Percentiles rank a stretch among this genome's conserved stretches.
These are phyloP conservation scores for Pilobolus umbonatus DNA, from an alignment of 192 early-diverging fungal genomes.

Conservation along the genomic window DNA sequence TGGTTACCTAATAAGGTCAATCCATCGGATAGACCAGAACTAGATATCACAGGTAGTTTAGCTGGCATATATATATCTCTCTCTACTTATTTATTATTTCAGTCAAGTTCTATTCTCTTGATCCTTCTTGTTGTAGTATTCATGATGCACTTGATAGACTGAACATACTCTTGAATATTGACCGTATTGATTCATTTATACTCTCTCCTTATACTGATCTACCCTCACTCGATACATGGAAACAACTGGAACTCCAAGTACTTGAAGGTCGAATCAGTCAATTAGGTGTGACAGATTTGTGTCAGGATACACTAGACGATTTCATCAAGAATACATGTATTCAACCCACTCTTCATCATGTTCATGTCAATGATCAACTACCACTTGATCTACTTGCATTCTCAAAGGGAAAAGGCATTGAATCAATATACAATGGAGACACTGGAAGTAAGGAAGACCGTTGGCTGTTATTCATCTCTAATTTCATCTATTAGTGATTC, in stretches of 20 bases:
- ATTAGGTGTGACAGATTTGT: slow-evolving; percentile 41
- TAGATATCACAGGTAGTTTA: too few species aligned
- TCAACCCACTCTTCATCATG: slow-evolving; percentile 38
- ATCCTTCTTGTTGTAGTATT: too few species aligned
- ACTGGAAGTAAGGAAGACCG: slow-evolving; percentile 23
- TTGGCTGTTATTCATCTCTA: too few species aligned
- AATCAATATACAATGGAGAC: slow-evolving; percentile 35
- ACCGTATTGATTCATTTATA: not conserved
- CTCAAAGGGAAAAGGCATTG: slow-evolving; percentile 33
- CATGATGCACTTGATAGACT: too few species aligned
- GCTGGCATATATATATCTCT: not conserved
- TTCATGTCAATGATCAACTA: slow-evolving; percentile 40
- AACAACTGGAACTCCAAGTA: slow-evolving; percentile 27
- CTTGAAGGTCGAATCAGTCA: slow-evolving; percentile 26
- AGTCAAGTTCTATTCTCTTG: too few species aligned
- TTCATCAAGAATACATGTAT: slow-evolving; percentile 20
- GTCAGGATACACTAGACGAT: slow-evolving; percentile 27
- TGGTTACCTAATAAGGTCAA: too few species aligned
- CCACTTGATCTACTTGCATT: slow-evolving; percentile 34
- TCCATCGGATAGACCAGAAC: too few species aligned
- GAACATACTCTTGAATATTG: too few species aligned
- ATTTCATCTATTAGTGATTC: too few species aligned
- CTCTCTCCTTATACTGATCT: not conserved
- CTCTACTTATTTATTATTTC: not conserved
- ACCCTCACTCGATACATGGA: slow-evolving; percentile 9